Evolutionary conservation across 805 yeast genomes (phyloP), one percentile per base, ranked within the genome.

Genomic region (Limtongozyma cylindracea): DNA sequence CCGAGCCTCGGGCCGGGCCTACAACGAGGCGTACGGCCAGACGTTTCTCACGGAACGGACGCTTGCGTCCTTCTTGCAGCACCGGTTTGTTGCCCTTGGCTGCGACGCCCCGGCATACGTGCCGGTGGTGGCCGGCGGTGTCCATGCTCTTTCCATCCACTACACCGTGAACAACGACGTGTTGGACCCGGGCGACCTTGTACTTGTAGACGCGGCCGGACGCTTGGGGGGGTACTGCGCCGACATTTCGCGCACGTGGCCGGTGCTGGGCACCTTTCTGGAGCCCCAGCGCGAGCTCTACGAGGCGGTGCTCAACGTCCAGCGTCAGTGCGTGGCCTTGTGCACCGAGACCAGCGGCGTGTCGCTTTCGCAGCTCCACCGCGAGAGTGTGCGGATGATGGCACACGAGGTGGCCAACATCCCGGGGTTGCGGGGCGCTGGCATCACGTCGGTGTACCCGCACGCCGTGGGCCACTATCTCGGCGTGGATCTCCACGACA

Each of bases 191-290:
- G 78, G 68, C 29, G 95, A 84, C 29, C 47, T 76, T 53, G 93
- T 80, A 6, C 60, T 88, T 14, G 80, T 88, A 3, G 99, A 88
- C 43, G 96, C 96, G 3, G 91, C 91, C 1, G 99, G 96, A 4
- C 60, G 73, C 22, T 41, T 71, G 19, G 98, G 96, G 19, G 95
- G 95, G 2, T 88, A 88, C 43, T 69, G 92, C 37, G 69, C 95
- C 1, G 99, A 88, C 43, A 88, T 88, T 20, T 82, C 96, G 2
- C 58, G 99, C 30, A 72, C 95, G 0, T 88, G 96, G 95, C 98
- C 98, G 4, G 70, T 67, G 21, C 58, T 59, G 18, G 77, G 91
- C 3, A 49, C 45, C 21, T 88, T 88, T 40, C 45, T 73, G 3
- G 61, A 51, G 7, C 65, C 92, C 3, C 98, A 88, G 42, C 57